Evolutionary conservation across 1,284 basidiomycete genomes (phyloP).

Genomic region (Fomitopsis pinicola): DNA sequence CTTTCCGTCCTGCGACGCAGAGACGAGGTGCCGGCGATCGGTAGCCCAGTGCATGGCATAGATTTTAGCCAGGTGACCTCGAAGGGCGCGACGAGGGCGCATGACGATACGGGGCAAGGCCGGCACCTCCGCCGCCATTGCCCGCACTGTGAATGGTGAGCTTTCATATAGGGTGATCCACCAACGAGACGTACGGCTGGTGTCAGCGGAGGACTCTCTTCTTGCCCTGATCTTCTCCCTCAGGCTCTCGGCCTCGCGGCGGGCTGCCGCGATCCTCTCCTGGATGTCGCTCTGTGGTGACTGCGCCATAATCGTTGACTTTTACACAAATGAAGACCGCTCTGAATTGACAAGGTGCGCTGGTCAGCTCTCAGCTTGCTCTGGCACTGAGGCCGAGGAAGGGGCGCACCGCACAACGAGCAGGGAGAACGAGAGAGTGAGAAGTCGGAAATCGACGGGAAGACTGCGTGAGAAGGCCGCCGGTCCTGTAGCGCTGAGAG

Average conservation of each 20-base stretch:
- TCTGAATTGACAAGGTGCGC: background rate
- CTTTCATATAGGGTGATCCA: background rate
- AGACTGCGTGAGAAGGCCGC: slow-evolving; percentile 20
- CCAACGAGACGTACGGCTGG: slow-evolving; percentile 70
- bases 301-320: slow-evolving; percentile 56
- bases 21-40: slow-evolving; percentile 95
- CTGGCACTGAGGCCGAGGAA: background rate
- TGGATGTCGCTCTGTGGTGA: slow-evolving; percentile 82
- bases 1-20: slow-evolving; percentile 98
- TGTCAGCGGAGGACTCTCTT: slow-evolving; percentile 94
- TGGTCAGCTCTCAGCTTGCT: background rate
- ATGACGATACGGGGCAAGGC: slow-evolving; percentile 93
- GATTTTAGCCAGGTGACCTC: slow-evolving; percentile 98
- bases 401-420: slow-evolving; percentile 1
- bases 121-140: slow-evolving; percentile 96
- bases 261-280: slow-evolving; percentile 92
- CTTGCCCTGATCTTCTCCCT: slow-evolving; percentile 97
- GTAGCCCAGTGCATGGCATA: slow-evolving; percentile 99
- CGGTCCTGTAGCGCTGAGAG: slow-evolving; percentile 10
- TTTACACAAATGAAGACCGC: background rate
- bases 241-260: slow-evolving; percentile 92
- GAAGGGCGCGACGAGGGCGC: slow-evolving; percentile 90
- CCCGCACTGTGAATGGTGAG: slow-evolving; percentile 59
- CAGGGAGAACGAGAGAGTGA: slow-evolving; percentile 10
- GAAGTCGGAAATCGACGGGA: slow-evolving; percentile 16